A percentile compares a stretch with the other conserved stretches of the same genome.
Conservation (phyloP, 176 grass and related monocot species). For the Leersia perrieri region DNA sequence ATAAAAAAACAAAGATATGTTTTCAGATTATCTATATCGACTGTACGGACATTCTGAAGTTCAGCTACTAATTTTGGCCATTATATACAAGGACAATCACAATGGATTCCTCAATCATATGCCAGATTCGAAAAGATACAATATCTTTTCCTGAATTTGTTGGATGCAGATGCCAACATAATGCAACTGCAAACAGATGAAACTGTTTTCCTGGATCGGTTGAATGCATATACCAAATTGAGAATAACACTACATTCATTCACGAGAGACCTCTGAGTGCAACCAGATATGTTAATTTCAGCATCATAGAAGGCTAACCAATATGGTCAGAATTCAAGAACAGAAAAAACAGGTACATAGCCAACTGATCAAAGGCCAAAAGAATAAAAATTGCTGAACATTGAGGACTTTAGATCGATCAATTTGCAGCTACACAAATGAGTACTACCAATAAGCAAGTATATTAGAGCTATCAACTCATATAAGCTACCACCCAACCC, state of each 20-base stretch:
- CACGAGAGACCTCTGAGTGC: not conserved
- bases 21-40: not conserved
- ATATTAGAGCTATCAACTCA: constrained; percentile 23
- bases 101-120: too few relatives aligned
- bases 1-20: not conserved
- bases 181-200: not conserved
- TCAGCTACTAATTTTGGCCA: too few relatives aligned
- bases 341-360: not conserved
- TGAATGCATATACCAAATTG: not conserved
- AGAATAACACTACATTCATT: not conserved
- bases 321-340: not conserved
- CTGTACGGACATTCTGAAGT: not conserved
- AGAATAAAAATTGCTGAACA: not conserved
- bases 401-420: constrained; percentile 4
- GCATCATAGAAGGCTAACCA: not conserved
- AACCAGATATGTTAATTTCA: not conserved
- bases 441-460: not conserved
- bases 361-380: not conserved
- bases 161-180: not conserved
- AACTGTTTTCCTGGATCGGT: not conserved
- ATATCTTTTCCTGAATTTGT: too few relatives aligned
- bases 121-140: too few relatives aligned
- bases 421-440: constrained; percentile 25
- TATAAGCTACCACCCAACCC: not conserved
- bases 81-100: too few relatives aligned